These are phyloP conservation scores for Pichia cephalocereana DNA, from an alignment of 805 yeast species.

Conservation along the genomic window DNA sequence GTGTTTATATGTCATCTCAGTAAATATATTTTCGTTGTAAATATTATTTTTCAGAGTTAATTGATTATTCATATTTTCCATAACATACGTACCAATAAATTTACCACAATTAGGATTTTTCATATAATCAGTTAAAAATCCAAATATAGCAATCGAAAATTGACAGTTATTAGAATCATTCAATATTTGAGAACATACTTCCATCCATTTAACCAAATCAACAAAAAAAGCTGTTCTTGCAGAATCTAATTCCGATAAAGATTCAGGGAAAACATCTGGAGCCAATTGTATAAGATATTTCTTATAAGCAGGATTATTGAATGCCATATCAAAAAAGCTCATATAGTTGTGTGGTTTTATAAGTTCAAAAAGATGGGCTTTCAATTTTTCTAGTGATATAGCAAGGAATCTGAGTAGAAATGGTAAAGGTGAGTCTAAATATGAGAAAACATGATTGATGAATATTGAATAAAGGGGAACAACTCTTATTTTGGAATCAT, in stretches of 20 bases:
- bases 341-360: constrained; percentile 44
- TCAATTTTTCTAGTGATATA: constrained; percentile 34
- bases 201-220: constrained; percentile 50
- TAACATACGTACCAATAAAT: constrained; percentile 19
- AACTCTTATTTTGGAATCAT: constrained; percentile 23
- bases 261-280: background rate
- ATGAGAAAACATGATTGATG: constrained; percentile 44
- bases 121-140: constrained; percentile 33
- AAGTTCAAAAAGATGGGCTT: constrained; percentile 42
- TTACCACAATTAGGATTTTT: constrained; percentile 16
- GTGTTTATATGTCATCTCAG: constrained; percentile 32
- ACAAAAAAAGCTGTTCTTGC: constrained; percentile 21
- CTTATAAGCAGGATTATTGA: constrained; percentile 43
- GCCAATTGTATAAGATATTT: constrained; percentile 24
- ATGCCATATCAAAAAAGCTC: constrained; percentile 50
- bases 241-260: constrained; percentile 8
- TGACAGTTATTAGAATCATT: constrained; percentile 42
- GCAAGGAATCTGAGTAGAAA: constrained; percentile 44
- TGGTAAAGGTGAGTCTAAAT: constrained; percentile 41
- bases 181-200: constrained; percentile 31
- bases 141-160: constrained; percentile 42
- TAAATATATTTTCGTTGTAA: constrained; percentile 14
- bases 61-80: constrained; percentile 16
- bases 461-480: constrained; percentile 32
- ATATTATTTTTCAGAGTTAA: constrained; percentile 11